Evolutionary conservation across 2,329 filamentous ascomycete species (phyloP).

Genomic region (Verticillium zaregamsianum): DNA sequence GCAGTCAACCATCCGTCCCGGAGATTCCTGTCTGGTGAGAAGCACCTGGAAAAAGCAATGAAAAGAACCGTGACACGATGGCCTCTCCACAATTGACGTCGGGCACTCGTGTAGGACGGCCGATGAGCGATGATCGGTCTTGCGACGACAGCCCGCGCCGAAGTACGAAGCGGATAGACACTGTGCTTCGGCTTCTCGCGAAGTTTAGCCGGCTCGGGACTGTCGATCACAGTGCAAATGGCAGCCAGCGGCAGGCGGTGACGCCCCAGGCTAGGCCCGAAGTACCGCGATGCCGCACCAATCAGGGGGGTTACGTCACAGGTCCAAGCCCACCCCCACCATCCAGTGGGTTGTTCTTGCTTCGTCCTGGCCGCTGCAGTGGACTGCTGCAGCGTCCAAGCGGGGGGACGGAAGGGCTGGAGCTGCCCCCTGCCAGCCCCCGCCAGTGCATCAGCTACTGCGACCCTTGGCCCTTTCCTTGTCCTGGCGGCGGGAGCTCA

Average conservation of each 20-base stretch:
- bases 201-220: neutral
- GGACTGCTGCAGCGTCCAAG: conserved; percentile 1
- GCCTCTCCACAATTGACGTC: too few species aligned
- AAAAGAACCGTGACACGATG: too few species aligned
- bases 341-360: neutral
- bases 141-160: too few species aligned
- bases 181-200: neutral
- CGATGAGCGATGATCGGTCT: too few species aligned
- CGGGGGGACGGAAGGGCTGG: conserved; percentile 1
- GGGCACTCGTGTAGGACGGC: too few species aligned
- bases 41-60: too few species aligned
- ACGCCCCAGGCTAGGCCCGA: conserved; percentile 7
- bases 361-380: neutral
- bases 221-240: neutral
- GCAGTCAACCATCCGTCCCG: too few species aligned
- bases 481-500: neutral
- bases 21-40: too few species aligned
- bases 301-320: conserved; percentile 6
- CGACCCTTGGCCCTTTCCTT: neutral
- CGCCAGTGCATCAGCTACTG: conserved; percentile 8
- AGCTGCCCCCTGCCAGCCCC: conserved; percentile 1
- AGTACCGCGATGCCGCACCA: conserved; percentile 10
- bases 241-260: neutral
- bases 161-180: neutral
- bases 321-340: neutral